A percentile compares a stretch with the other conserved stretches of the same genome.
These are phyloP conservation scores for Huntiella bhutanensis DNA, from an alignment of 2,329 filamentous ascomycete species.

Conservation along the genomic window DNA sequence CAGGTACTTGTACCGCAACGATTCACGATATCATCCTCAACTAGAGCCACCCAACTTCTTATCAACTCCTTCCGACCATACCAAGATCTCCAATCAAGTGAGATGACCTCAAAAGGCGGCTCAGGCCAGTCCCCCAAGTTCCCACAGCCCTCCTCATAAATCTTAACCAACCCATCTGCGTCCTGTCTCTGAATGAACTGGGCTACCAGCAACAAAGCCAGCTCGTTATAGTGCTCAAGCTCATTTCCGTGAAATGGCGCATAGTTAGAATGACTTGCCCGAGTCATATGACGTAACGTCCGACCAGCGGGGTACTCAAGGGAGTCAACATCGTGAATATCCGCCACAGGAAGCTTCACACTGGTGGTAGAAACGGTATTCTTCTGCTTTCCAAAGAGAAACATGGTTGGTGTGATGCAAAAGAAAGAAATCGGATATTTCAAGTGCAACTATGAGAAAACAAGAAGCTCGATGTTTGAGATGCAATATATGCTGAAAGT, in stretches of 20 bases:
- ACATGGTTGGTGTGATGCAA: too few species aligned
- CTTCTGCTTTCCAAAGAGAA: too few species aligned
- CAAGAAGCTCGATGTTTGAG: too few species aligned
- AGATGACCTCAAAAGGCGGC: slow-evolving; percentile 66
- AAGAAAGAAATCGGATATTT: too few species aligned
- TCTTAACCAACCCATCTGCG: slow-evolving; percentile 49
- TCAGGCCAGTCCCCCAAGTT: slow-evolving; percentile 62
- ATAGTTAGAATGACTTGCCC: slow-evolving; percentile 81
- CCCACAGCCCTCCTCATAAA: slow-evolving; percentile 63
- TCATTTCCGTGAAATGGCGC: slow-evolving; percentile 61
- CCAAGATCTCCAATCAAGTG: slow-evolving; percentile 72
- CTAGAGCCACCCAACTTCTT: slow-evolving; percentile 82
- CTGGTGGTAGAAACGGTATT: not conserved
- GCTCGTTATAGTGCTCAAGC: slow-evolving; percentile 57
- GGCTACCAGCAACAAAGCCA: slow-evolving; percentile 63
- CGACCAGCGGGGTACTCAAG: slow-evolving; percentile 55
- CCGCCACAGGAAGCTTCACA: slow-evolving; percentile 45
- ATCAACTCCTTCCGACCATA: slow-evolving; percentile 67
- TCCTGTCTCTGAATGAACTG: slow-evolving; percentile 71
- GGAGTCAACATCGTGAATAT: slow-evolving; percentile 64
- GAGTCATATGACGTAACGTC: slow-evolving; percentile 75
- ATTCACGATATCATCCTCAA: slow-evolving; percentile 72
- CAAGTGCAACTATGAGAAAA: too few species aligned
- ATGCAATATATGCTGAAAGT: too few species aligned
- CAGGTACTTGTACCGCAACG: slow-evolving; percentile 56